These are phyloP conservation scores for Clohesyomyces aquaticus DNA, from an alignment of 495 filamentous ascomycete genomes.

Conservation along the genomic window DNA sequence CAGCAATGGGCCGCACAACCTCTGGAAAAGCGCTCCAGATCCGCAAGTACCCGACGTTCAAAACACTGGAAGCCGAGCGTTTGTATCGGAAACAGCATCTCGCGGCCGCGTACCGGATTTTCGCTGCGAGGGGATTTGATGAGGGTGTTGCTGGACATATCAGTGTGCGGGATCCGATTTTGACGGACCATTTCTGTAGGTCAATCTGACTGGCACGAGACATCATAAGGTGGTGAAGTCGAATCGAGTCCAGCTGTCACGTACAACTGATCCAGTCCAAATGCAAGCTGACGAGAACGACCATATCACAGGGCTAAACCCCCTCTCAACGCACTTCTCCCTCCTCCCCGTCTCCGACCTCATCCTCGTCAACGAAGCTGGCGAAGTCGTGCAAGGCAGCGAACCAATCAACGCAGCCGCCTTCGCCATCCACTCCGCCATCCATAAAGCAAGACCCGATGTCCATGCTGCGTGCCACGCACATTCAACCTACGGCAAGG, in stretches of 20 bases:
- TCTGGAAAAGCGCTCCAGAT: slow-evolving; percentile 44
- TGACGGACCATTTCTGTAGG: slow-evolving; percentile 55
- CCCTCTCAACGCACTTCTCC: slow-evolving; percentile 62
- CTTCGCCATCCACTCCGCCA: slow-evolving; percentile 67
- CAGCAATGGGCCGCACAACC: slow-evolving; percentile 42
- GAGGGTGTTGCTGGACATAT: slow-evolving; percentile 72
- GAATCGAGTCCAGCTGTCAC: neutral
- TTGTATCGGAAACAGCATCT: slow-evolving; percentile 72
- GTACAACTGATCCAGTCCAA: too few species aligned
- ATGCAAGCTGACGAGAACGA: too few species aligned
- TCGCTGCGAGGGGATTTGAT: slow-evolving; percentile 69
- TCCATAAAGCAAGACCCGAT: slow-evolving; percentile 59
- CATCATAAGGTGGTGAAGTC: neutral
- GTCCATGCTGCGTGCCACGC: slow-evolving; percentile 60
- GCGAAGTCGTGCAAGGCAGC: slow-evolving; percentile 56
- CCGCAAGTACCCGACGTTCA: slow-evolving; percentile 57
- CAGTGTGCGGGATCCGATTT: slow-evolving; percentile 55
- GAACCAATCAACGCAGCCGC: slow-evolving; percentile 67
- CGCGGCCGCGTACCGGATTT: slow-evolving; percentile 72
- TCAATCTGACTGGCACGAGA: neutral
- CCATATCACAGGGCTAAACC: slow-evolving; percentile 51
- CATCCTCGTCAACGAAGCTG: slow-evolving; percentile 58
- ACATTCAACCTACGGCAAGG: slow-evolving; percentile 57
- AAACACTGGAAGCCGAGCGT: slow-evolving; percentile 62
- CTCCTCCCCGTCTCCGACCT: slow-evolving; percentile 58